Percentiles rank a stretch among this genome's conserved stretches.
Evolutionary conservation across 257 asterid species (phyloP).

Genomic region (Solanum rostratum): DNA sequence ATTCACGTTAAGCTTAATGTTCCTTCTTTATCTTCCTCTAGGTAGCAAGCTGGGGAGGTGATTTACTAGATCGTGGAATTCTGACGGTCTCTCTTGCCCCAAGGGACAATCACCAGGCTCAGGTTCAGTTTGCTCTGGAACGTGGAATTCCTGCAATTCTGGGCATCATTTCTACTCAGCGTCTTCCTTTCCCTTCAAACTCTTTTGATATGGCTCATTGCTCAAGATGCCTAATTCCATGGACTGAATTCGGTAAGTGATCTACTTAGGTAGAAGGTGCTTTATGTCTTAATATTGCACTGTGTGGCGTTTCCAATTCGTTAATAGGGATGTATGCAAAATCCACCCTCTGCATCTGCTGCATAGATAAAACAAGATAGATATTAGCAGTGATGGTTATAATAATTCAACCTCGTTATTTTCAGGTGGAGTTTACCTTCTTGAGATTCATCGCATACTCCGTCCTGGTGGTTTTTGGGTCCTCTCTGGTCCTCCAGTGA

Average conservation of each 20-base stretch:
- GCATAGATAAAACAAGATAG: not conserved
- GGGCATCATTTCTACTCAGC: constrained; percentile 21
- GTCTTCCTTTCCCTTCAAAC: constrained; percentile 22
- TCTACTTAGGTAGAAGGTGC: not conserved
- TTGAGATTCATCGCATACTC: constrained; percentile 23
- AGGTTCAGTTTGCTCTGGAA: constrained; percentile 25
- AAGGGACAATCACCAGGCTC: constrained; percentile 21
- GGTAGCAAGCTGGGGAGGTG: constrained; percentile 30
- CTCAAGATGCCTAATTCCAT: constrained; percentile 24
- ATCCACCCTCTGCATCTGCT: not conserved
- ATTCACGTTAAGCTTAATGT: no score
- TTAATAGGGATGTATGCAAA: not conserved
- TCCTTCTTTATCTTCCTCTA: not conserved
- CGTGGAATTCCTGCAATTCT: constrained; percentile 26
- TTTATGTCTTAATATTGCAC: not conserved
- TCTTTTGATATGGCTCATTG: constrained; percentile 26
- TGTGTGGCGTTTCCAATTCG: not conserved
- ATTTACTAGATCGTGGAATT: constrained; percentile 20
- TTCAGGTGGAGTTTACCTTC: constrained; percentile 22
- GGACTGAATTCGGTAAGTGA: constrained; percentile 17
- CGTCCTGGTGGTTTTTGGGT: constrained; percentile 27
- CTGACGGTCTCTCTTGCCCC: constrained; percentile 20
- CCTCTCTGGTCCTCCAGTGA: constrained; percentile 24
- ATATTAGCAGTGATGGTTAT: not conserved
- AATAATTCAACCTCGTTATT: not conserved